phyloP scores from a whole-genome alignment of 805 yeast genomes.

The Candida orba region DNA sequence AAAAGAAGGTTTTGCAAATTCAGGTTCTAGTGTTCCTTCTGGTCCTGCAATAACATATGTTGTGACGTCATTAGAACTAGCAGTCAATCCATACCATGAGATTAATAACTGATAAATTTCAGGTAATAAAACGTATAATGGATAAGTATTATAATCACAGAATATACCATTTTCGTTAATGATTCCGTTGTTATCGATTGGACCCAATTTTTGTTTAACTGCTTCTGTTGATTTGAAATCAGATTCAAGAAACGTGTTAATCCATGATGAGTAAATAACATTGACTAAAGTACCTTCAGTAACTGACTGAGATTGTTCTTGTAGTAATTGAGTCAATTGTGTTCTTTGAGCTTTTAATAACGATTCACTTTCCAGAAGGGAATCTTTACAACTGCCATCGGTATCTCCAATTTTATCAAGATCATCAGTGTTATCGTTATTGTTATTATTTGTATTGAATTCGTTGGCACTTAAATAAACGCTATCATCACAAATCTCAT shows the following conservation, averaged over 20 bases:
- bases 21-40: slow-evolving; percentile 24
- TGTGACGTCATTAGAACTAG: slow-evolving; percentile 30
- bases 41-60: slow-evolving; percentile 29
- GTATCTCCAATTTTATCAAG: too few species aligned
- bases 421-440: neutral
- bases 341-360: slow-evolving; percentile 13
- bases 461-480: slow-evolving; percentile 3
- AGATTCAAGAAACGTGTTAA: slow-evolving; percentile 5
- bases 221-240: slow-evolving; percentile 7
- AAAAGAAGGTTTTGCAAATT: slow-evolving; percentile 30
- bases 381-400: neutral
- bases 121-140: slow-evolving; percentile 34
- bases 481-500: neutral
- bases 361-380: neutral
- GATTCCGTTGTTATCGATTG: slow-evolving; percentile 38
- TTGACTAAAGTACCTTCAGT: slow-evolving; percentile 13
- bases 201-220: slow-evolving; percentile 16
- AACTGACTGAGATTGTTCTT: slow-evolving; percentile 1
- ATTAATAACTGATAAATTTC: slow-evolving; percentile 37
- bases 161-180: slow-evolving; percentile 37
- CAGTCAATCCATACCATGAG: slow-evolving; percentile 48
- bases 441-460: too few species aligned
- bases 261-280: slow-evolving; percentile 15
- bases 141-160: slow-evolving; percentile 24
- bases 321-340: slow-evolving; percentile 5